Evolutionary conservation across 2,329 filamentous ascomycete genomes (phyloP).

Genomic region (Davidsoniella neocaledoniae): DNA sequence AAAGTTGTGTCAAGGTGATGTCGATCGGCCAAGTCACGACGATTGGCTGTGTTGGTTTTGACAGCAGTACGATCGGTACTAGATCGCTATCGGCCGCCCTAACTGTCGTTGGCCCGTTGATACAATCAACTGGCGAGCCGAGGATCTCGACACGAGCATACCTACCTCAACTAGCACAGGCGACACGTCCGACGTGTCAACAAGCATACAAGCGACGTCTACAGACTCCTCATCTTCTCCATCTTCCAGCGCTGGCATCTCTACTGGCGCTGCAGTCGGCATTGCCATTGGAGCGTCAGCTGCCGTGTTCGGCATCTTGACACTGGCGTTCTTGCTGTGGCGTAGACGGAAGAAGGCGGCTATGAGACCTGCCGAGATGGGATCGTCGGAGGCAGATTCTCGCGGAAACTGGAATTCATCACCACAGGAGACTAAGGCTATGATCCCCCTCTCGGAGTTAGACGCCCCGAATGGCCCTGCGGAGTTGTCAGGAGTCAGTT

Average conservation of each 20-base stretch:
- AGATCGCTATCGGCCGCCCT: not conserved
- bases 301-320: slow-evolving; percentile 1
- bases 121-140: slow-evolving; percentile 18
- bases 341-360: not conserved
- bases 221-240: not conserved
- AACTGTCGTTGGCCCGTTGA: slow-evolving; percentile 16
- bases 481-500: too few species aligned
- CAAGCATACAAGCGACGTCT: not conserved
- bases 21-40: not conserved
- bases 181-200: not conserved
- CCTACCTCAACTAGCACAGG: not conserved
- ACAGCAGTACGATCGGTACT: not conserved
- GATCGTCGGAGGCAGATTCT: slow-evolving; percentile 13
- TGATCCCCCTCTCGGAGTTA: not conserved
- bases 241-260: not conserved
- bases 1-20: too few species aligned
- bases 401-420: not conserved
- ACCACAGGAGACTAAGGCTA: not conserved
- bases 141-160: slow-evolving; percentile 14
- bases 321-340: slow-evolving; percentile 1
- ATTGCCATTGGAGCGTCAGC: slow-evolving; percentile 13
- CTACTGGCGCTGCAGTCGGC: slow-evolving; percentile 12
- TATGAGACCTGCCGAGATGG: slow-evolving; percentile 14
- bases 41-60: not conserved
- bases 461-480: not conserved